These are phyloP conservation scores for Sedum album DNA, from an alignment of 164 flowering plant genomes.

Conservation along the genomic window DNA sequence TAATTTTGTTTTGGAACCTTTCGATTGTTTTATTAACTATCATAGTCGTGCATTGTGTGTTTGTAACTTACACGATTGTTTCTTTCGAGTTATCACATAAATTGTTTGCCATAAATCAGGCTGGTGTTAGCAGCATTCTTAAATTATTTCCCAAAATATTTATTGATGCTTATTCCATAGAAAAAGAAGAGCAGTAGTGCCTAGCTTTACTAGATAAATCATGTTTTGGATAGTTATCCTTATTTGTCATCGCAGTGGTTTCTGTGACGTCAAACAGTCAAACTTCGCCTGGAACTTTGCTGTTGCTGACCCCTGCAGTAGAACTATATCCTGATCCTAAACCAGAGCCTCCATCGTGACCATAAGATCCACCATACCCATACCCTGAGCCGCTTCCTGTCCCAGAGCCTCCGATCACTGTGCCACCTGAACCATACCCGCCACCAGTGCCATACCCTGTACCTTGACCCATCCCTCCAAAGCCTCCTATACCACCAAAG, in stretches of 20 bases:
- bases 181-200: neutral
- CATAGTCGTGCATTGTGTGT: too few species aligned
- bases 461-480: neutral
- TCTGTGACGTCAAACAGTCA: neutral
- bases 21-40: too few species aligned
- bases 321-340: neutral
- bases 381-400: neutral
- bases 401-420: neutral
- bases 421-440: neutral
- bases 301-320: neutral
- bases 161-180: neutral
- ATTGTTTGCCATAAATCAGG: neutral
- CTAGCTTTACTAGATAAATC: neutral
- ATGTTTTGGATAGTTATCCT: neutral
- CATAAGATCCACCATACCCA: neutral
- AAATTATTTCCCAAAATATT: neutral
- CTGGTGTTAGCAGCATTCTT: neutral
- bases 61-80: neutral
- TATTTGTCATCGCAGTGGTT: neutral
- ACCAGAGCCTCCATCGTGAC: neutral
- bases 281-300: neutral
- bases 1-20: too few species aligned
- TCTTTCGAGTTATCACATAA: too few species aligned
- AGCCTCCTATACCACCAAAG: conserved; percentile 2
- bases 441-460: neutral